A percentile compares a stretch with the other conserved stretches of the same genome.
Evolutionary conservation across 1,284 basidiomycete species (phyloP).

Genomic region (Moesziomyces aphidis): DNA sequence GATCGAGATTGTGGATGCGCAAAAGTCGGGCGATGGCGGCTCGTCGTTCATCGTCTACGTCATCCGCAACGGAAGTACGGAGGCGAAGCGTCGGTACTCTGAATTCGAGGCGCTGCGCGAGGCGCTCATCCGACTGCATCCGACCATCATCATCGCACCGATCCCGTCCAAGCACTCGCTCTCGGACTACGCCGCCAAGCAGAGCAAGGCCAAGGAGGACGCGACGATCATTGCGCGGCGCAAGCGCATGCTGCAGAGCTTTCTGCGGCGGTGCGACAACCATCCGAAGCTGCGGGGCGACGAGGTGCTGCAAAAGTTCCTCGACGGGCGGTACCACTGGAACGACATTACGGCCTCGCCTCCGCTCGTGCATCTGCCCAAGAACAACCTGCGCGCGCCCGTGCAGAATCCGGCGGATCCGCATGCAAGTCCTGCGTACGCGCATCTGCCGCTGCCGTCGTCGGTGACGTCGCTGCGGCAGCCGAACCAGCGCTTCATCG

Average conservation of each 20-base stretch:
- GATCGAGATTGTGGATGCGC: constrained; percentile 77
- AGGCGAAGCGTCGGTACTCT: constrained; percentile 91
- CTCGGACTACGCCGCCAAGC: constrained; percentile 96
- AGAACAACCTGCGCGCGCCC: constrained; percentile 94
- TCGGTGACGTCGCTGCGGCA: constrained; percentile 69
- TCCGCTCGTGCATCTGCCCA: constrained; percentile 87
- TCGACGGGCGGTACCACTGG: constrained; percentile 96
- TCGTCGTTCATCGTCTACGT: constrained; percentile 95
- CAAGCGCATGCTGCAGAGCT: constrained; percentile 94
- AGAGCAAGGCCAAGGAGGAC: constrained; percentile 96
- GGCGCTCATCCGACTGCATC: constrained; percentile 87
- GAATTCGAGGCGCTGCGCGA: constrained; percentile 94
- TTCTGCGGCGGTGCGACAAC: constrained; percentile 86
- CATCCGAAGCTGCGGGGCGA: constrained; percentile 95
- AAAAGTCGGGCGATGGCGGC: constrained; percentile 85
- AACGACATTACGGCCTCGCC: constrained; percentile 70
- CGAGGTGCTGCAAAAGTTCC: constrained; percentile 92
- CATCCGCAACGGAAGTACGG: constrained; percentile 84
- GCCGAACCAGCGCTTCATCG: constrained; percentile 78
- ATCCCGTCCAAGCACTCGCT: constrained; percentile 97
- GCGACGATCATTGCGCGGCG: constrained; percentile 88
- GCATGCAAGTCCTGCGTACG: constrained; percentile 79
- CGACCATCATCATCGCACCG: constrained; percentile 95
- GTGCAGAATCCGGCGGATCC: constrained; percentile 92
- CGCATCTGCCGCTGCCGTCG: constrained; percentile 83